Percentiles rank a stretch among this genome's conserved stretches.
Conservation (phyloP, 2,329 filamentous ascomycete species). For the Fusarium floridanum region DNA sequence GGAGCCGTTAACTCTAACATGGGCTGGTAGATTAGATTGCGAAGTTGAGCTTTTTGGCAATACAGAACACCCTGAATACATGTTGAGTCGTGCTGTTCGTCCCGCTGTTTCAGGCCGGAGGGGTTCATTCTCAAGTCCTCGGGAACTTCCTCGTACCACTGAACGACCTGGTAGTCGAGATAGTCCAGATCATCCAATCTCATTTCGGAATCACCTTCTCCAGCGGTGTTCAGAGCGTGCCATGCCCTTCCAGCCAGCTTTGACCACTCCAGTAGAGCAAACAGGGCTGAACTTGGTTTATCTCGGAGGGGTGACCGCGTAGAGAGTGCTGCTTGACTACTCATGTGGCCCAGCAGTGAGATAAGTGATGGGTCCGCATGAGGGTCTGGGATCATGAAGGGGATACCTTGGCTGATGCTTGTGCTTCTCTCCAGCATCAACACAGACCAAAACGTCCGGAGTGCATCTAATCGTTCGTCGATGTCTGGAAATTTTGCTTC, state of each 20-base stretch:
- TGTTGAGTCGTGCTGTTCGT: not conserved
- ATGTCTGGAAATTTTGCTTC: not conserved
- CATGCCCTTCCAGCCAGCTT: not conserved
- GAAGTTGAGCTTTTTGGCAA: not conserved
- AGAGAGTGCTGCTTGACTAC: not conserved
- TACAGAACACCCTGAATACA: not conserved
- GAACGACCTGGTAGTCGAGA: not conserved
- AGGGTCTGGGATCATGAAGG: not conserved
- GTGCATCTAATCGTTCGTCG: not conserved
- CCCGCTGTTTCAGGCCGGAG: not conserved
- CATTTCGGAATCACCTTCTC: not conserved
- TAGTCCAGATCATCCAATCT: not conserved
- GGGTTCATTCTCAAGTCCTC: not conserved
- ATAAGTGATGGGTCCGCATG: not conserved
- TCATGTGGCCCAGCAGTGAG: not conserved
- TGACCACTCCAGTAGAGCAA: not conserved
- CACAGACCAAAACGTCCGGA: not conserved
- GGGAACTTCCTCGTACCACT: not conserved
- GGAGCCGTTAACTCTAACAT: not conserved
- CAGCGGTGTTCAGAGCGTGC: not conserved
- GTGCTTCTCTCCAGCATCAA: not conserved
- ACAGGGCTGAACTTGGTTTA: not conserved
- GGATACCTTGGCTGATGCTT: not conserved
- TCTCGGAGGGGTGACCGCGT: not conserved
- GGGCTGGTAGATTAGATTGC: not conserved